Base-by-base conservation (phyloP, 805 yeast genomes). In the Wickerhamiella vanderwaltii region DNA sequence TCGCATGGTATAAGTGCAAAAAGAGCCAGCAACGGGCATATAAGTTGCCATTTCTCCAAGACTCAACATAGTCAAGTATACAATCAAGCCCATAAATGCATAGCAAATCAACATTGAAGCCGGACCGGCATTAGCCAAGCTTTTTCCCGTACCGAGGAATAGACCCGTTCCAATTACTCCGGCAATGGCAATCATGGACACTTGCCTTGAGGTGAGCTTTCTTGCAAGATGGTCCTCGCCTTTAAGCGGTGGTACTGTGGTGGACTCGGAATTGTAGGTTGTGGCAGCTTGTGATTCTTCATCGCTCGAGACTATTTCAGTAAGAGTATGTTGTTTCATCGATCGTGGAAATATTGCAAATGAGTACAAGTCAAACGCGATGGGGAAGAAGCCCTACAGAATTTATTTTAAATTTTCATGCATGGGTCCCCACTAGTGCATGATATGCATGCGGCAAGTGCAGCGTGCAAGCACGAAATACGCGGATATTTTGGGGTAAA, bases 151-250 rank as follows among this genome's bases (percentile, higher is more conserved):
- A 16, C 74, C 69, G 26, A 71, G 53, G 50, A 68, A 72, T 31
- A 72, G 53, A 29, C 77, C 77, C 12, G 87, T 79, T 53, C 88
- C 91, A 44, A 79, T 75, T 43, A 84, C 81, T 40, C 86, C 82
- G 40, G 84, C 86, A 37, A 80, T 63, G 23, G 87, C 80, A 51
- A 80, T 76, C 74, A 79, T 75, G 46, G 75, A 70, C 46, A 78
- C 72, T 49, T 79, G 86, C 35, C 72, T 46, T 0, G 52, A 49
- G 4, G 57, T 37, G 34, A 58, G 44, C 15, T 51, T 45, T 25
- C 61, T 46, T 9, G 31, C 43, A 22, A 57, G 48, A 6, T 46
- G 35, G 37, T 54, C 56, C 34, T 51, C 53, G 2, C 40, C 40
- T 3, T 29, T 17, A n/a, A 11, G 26, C 9, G 9, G 9, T 7